Evolutionary conservation across 495 filamentous ascomycete species (phyloP).

Genomic region (Annulohypoxylon maeteangense): DNA sequence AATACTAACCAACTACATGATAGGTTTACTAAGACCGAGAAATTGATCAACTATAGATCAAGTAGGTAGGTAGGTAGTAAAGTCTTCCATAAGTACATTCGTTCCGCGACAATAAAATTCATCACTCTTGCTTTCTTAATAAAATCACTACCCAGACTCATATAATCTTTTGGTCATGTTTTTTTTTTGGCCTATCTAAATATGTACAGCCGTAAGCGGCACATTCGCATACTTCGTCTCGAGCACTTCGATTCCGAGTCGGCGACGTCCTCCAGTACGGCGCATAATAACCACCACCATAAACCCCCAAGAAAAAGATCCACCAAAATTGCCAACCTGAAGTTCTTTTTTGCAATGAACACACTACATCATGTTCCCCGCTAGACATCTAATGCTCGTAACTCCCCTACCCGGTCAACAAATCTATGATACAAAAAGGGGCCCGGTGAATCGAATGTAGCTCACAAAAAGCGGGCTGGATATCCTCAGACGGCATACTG

Average conservation of each 20-base stretch:
- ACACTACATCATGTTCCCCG: conserved; percentile 16
- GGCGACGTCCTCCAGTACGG: conserved; percentile 43
- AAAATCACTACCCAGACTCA: neutral
- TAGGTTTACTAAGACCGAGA: no score
- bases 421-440: conserved; percentile 51
- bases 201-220: conserved; percentile 50
- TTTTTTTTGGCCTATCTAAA: conserved; percentile 42
- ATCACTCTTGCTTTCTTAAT: no score
- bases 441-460: conserved; percentile 34
- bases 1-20: no score
- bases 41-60: no score
- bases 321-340: conserved; percentile 29
- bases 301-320: conserved; percentile 24
- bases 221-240: conserved; percentile 45
- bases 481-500: conserved; percentile 36
- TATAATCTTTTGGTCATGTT: conserved; percentile 25
- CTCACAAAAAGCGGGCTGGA: conserved; percentile 15
- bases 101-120: no score
- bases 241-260: conserved; percentile 53
- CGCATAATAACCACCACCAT: conserved; percentile 31
- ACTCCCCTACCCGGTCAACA: conserved; percentile 44
- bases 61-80: no score
- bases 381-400: conserved; percentile 47
- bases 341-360: conserved; percentile 17
- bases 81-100: no score